phyloP scores from a whole-genome alignment of 495 filamentous ascomycete species.

The Cercophora scortea region DNA sequence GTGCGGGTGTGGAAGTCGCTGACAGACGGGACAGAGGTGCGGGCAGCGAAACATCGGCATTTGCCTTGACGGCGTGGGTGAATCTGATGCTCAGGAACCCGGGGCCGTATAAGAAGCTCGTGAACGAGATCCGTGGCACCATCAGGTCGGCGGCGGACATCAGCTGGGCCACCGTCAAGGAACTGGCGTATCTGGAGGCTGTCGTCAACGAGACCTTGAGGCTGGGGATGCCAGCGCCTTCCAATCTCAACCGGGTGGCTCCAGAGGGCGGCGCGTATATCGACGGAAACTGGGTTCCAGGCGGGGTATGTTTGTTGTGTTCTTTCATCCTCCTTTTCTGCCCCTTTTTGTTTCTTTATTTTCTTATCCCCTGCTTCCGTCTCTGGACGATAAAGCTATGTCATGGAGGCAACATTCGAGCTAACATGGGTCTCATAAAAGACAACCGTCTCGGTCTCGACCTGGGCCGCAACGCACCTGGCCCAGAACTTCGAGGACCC shows the following conservation, averaged over 20 bases:
- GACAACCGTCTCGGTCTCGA: conserved; percentile 16
- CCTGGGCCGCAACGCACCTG: conserved; percentile 11
- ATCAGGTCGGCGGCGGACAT: conserved; percentile 9
- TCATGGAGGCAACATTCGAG: background rate
- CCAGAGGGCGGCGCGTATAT: conserved; percentile 7
- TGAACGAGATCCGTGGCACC: conserved; percentile 6
- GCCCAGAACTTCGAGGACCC: conserved; percentile 26
- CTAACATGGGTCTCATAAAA: background rate
- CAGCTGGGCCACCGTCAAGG: conserved; percentile 4
- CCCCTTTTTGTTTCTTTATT: background rate
- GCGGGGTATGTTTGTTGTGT: background rate
- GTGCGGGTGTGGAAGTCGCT: background rate
- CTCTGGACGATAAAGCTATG: background rate
- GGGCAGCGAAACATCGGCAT: conserved; percentile 17
- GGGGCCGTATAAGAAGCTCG: conserved; percentile 3
- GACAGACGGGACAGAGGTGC: conserved; percentile 7
- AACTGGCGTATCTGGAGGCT: conserved; percentile 7
- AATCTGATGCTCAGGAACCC: conserved; percentile 11
- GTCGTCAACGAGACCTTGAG: conserved; percentile 11
- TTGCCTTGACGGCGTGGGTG: conserved; percentile 4
- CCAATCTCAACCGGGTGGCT: conserved; percentile 5
- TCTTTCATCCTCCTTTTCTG: background rate
- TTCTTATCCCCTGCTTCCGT: background rate
- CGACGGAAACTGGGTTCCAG: conserved; percentile 9
- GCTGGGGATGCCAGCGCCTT: conserved; percentile 4